Conservation (phyloP, 176 grass and related monocot genomes). For the Musa troglodytarum region DNA sequence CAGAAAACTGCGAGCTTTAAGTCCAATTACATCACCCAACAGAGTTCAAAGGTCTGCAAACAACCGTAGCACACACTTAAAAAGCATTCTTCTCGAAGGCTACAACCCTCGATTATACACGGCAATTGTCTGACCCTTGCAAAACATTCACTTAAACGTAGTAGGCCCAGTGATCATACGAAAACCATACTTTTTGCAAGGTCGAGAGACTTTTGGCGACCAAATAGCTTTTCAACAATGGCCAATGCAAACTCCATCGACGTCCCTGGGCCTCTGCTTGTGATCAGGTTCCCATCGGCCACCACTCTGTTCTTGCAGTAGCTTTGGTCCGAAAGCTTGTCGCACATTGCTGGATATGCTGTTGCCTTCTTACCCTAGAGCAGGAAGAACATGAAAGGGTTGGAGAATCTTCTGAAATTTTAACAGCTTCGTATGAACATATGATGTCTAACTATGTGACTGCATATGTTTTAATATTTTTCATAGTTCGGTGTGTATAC, state of each 20-base stretch:
- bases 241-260: constrained; percentile 46
- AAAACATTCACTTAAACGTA: not conserved
- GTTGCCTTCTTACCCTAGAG: constrained; percentile 76
- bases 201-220: constrained; percentile 25
- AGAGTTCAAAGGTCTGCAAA: not conserved
- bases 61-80: not conserved
- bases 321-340: constrained; percentile 35
- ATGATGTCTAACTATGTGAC: too few relatives aligned
- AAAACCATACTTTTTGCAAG: constrained; percentile 39
- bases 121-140: too few relatives aligned
- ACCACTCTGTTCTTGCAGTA: constrained; percentile 41
- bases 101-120: not conserved
- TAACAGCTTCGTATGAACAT: too few relatives aligned
- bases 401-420: not conserved
- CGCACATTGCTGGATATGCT: constrained; percentile 34
- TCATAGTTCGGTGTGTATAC: too few relatives aligned
- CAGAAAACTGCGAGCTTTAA: not conserved
- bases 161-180: not conserved
- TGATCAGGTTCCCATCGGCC: constrained; percentile 55
- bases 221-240: constrained; percentile 46
- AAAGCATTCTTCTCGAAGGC: not conserved
- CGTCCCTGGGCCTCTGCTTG: constrained; percentile 43
- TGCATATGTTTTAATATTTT: too few relatives aligned
- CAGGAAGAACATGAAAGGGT: not conserved
- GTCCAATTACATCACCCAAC: not conserved